Percentiles rank a stretch among this genome's conserved stretches.
Conservation (phyloP, 202 grass and related monocot species). For the Carex arenaria region DNA sequence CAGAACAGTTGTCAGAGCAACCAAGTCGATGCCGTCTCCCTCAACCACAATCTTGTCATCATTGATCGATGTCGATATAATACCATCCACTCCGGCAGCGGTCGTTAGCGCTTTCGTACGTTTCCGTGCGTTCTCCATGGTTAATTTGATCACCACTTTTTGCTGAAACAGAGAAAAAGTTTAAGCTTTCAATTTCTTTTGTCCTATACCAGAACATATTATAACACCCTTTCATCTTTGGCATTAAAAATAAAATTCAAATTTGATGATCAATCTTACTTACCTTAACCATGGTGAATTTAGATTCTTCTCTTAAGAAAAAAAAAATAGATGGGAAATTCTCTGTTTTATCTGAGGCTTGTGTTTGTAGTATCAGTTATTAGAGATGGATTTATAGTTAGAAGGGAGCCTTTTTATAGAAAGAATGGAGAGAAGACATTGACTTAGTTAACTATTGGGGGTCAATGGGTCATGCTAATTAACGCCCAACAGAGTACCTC, state of each 20-base stretch:
- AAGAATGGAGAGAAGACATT: background rate
- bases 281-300: background rate
- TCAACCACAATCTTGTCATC: slow-evolving; percentile 44
- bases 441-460: too few species aligned
- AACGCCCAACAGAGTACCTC: background rate
- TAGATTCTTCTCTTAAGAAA: background rate
- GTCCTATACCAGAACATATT: too few species aligned
- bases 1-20: background rate
- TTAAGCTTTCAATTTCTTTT: background rate
- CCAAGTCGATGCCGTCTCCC: slow-evolving; percentile 36
- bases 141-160: slow-evolving; percentile 44
- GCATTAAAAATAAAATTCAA: too few species aligned
- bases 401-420: too few species aligned
- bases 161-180: slow-evolving; percentile 19
- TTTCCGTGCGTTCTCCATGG: slow-evolving; percentile 33
- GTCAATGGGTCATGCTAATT: too few species aligned
- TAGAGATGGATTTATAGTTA: background rate
- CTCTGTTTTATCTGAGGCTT: background rate
- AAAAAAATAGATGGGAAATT: background rate
- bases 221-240: too few species aligned
- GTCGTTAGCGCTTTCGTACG: slow-evolving; percentile 47
- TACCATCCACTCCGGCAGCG: slow-evolving; percentile 43
- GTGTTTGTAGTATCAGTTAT: too few species aligned
- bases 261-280: too few species aligned
- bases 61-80: slow-evolving; percentile 45